These are phyloP conservation scores for Pythium aquatile DNA, from an alignment of 352 stramenopile genomes.

Conservation along the genomic window DNA sequence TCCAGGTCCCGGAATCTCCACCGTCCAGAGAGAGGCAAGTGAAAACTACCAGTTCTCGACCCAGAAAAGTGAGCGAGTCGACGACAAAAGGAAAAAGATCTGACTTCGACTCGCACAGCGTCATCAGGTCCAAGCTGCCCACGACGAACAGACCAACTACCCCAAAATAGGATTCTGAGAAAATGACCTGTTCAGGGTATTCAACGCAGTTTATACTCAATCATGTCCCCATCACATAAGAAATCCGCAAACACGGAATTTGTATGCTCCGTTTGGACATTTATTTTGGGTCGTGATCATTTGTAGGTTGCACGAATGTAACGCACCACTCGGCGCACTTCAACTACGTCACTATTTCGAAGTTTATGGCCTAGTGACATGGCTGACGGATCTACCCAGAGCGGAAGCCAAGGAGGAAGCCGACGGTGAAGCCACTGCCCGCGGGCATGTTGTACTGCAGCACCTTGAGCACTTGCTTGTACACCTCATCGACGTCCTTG, in stretches of 20 bases:
- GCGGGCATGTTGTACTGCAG: slow-evolving; percentile 78
- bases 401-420: slow-evolving; percentile 78
- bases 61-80: not conserved
- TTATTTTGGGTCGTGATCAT: not conserved
- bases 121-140: not conserved
- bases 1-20: slow-evolving; percentile 3
- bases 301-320: slow-evolving; percentile 26
- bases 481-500: slow-evolving; percentile 77
- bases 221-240: not conserved
- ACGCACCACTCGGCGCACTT: slow-evolving; percentile 9
- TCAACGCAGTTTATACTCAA: not conserved
- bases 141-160: not conserved
- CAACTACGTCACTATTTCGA: slow-evolving; percentile 27
- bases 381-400: slow-evolving; percentile 36
- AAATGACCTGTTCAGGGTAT: not conserved
- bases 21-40: not conserved
- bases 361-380: slow-evolving; percentile 13
- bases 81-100: slow-evolving; percentile 11
- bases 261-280: slow-evolving; percentile 7
- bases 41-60: slow-evolving; percentile 1
- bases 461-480: slow-evolving; percentile 73
- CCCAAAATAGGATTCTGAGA: not conserved
- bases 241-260: slow-evolving; percentile 7
- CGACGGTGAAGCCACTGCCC: slow-evolving; percentile 68
- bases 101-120: not conserved